Conservation (phyloP, 108 stramenopile genomes). For the Nannochloropsis gaditana region DNA sequence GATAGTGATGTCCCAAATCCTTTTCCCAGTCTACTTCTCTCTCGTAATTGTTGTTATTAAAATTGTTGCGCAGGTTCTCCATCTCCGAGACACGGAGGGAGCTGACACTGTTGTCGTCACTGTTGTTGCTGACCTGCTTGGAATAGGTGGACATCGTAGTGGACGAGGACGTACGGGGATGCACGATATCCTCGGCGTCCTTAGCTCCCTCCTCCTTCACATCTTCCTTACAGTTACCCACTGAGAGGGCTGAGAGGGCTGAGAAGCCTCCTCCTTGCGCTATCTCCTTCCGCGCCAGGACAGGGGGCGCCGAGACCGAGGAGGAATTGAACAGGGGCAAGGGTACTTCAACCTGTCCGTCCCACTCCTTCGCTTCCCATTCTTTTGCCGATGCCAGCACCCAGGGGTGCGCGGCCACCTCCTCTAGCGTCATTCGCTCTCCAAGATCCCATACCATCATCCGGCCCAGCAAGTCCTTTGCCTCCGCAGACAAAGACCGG, state of each 20-base stretch:
- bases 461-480: not conserved
- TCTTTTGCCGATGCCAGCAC: not conserved
- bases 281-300: not conserved
- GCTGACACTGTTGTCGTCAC: not conserved
- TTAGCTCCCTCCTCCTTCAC: not conserved
- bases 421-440: not conserved
- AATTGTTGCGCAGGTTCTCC: not conserved
- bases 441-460: not conserved
- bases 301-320: not conserved
- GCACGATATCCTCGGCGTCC: not conserved
- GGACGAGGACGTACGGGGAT: not conserved
- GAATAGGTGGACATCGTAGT: not conserved
- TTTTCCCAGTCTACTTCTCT: not conserved
- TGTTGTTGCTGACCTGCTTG: constrained; percentile 13
- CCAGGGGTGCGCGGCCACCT: not conserved
- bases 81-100: not conserved
- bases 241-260: not conserved
- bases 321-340: not conserved
- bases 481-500: not conserved
- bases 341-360: not conserved
- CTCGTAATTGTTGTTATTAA: not conserved
- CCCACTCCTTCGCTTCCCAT: not conserved
- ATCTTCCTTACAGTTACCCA: not conserved
- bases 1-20: too few species aligned
- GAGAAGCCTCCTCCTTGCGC: not conserved